phyloP scores from a whole-genome alignment of 176 grass and related monocot genomes.

The Oryza glaberrima region DNA sequence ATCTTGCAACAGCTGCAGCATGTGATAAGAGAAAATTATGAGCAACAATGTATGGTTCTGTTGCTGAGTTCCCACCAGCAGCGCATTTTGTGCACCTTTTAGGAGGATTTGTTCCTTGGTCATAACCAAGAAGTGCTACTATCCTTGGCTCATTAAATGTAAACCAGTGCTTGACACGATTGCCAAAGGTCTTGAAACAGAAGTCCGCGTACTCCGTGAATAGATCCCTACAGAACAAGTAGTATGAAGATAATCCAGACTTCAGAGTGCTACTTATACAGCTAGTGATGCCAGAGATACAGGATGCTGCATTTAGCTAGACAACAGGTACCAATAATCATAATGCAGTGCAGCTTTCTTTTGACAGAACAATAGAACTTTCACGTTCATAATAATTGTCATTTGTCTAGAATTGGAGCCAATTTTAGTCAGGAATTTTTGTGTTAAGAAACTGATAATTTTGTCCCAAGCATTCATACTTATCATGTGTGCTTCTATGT shows the following conservation, averaged over 20 bases:
- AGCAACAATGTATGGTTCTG: slow-evolving; percentile 70
- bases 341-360: not conserved
- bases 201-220: slow-evolving; percentile 71
- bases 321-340: not conserved
- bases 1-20: slow-evolving; percentile 69
- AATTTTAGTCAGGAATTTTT: slow-evolving; percentile 8
- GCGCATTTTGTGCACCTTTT: slow-evolving; percentile 53
- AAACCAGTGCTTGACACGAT: slow-evolving; percentile 86
- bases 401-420: not conserved
- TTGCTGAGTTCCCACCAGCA: slow-evolving; percentile 63
- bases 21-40: slow-evolving; percentile 77
- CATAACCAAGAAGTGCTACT: slow-evolving; percentile 61
- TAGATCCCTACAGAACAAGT: slow-evolving; percentile 54
- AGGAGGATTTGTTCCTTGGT: slow-evolving; percentile 52
- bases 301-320: slow-evolving; percentile 32
- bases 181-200: slow-evolving; percentile 72
- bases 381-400: not conserved
- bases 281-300: not conserved
- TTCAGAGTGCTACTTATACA: not conserved
- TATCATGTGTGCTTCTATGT: not conserved
- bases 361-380: not conserved
- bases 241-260: slow-evolving; percentile 2
- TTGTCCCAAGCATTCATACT: not conserved
- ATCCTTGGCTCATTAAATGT: slow-evolving; percentile 81
- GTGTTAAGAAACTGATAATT: not conserved